Evolutionary conservation across 345 rosid species (phyloP).

Genomic region (Camelina hispida): DNA sequence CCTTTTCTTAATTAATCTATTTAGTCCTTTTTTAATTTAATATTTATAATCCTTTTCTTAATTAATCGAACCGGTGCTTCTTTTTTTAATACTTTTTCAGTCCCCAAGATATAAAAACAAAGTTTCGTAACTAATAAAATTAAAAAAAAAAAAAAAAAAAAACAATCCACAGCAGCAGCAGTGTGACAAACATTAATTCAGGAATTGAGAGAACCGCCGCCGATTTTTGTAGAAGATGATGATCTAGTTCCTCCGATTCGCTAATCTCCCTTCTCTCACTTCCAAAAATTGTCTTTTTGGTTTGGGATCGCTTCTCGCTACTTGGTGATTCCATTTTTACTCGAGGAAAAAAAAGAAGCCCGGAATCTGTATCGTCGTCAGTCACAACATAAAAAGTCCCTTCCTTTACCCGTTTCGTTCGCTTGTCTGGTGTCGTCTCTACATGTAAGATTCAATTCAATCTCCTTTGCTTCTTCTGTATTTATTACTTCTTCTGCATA

Average conservation of each 20-base stretch:
- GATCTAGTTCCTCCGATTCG: not conserved
- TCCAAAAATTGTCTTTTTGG: not conserved
- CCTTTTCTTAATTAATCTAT: not conserved
- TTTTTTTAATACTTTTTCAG: not conserved
- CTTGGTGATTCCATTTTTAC: constrained; percentile 11
- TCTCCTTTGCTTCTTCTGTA: not conserved
- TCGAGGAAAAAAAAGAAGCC: not conserved
- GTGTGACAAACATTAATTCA: constrained; percentile 15
- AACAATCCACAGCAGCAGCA: constrained; percentile 1
- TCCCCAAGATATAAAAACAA: not conserved
- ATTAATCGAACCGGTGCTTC: not conserved
- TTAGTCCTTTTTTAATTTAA: not conserved
- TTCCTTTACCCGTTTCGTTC: not conserved
- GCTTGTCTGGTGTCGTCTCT: not conserved
- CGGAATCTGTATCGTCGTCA: constrained; percentile 12
- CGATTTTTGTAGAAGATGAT: not conserved
- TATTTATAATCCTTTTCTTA: not conserved
- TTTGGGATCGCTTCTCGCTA: constrained; percentile 5
- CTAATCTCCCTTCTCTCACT: not conserved
- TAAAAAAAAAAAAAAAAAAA: not conserved
- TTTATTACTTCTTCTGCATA: not conserved
- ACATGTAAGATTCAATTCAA: constrained; percentile 26
- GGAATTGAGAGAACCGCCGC: constrained; percentile 25
- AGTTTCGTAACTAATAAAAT: not conserved
- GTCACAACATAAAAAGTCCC: not conserved